These are phyloP conservation scores for Torulaspora gathmanii DNA, from an alignment of 805 yeast genomes.

Conservation along the genomic window DNA sequence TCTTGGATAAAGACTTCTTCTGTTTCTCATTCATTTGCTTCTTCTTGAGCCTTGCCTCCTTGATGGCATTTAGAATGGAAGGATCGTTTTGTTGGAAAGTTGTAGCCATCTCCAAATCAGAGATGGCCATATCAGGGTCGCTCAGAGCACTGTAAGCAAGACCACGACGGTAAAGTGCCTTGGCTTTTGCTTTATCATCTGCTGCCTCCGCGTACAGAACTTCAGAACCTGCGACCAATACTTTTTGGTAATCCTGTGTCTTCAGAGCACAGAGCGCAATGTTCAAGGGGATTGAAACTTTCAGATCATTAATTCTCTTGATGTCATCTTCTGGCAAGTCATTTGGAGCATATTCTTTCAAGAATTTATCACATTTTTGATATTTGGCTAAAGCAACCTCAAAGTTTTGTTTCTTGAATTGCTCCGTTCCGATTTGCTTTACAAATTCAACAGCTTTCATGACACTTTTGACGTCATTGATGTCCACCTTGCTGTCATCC, in stretches of 20 bases:
- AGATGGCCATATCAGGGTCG: conserved; percentile 66
- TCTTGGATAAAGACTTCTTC: conserved; percentile 68
- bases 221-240: conserved; percentile 55
- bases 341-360: conserved; percentile 64
- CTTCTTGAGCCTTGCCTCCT: conserved; percentile 50
- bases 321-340: conserved; percentile 50
- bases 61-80: conserved; percentile 61
- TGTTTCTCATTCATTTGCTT: conserved; percentile 60
- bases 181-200: conserved; percentile 67
- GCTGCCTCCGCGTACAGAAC: conserved; percentile 58
- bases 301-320: conserved; percentile 47
- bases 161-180: conserved; percentile 85
- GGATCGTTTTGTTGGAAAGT: conserved; percentile 63
- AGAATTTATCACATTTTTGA: conserved; percentile 62
- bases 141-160: conserved; percentile 59
- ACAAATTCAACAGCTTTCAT: conserved; percentile 58
- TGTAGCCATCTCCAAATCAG: conserved; percentile 61
- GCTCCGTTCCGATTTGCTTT: conserved; percentile 73
- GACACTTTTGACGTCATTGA: conserved; percentile 58
- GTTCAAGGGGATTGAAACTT: conserved; percentile 63
- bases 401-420: conserved; percentile 61
- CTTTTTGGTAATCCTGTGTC: conserved; percentile 48
- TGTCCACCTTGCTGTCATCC: conserved; percentile 65
- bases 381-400: conserved; percentile 62
- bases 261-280: conserved; percentile 71